Base-by-base conservation (phyloP, 2,329 filamentous ascomycete species). In the Oidium heveae region DNA sequence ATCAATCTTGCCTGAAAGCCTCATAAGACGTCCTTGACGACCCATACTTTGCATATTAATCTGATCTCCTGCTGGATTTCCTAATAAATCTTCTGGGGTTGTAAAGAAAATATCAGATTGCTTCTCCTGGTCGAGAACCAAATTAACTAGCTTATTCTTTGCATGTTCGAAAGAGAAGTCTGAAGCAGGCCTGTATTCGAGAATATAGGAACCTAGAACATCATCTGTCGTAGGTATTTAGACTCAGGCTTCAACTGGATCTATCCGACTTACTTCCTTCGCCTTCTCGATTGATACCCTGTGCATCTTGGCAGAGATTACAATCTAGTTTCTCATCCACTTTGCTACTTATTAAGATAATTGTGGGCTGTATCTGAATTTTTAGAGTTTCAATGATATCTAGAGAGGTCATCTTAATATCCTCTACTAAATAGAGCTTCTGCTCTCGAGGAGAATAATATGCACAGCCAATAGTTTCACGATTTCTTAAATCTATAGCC, bases 401-500 rank as follows among this genome's bases (percentile, higher is more conserved):
- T n/a, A 77, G 65, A n/a, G 77, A 79, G 4, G 80, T 82, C 59
- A 78, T 71, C 16, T 76, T 72, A 10, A 85, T 73, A 60, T 95
- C 88, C 63, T 89, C 80, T 63, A 93, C 79, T 46, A 94, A 72
- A 56, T 76, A 82, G 3, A 95, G 67, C 37, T 73, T 77, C 61
- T 84, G 80, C 41, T 86, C 77, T 28, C 73, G 69, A 6, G 80
- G 79, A 50, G 81, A 71, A 63, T 89, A 94, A 63, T 89, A 94
- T 49, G 85, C 82, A 65, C 87, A 95, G 0, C 89, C 89, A 18
- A 94, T 72, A 0, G 74, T 79, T 0, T 76, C 79, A 33, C 76
- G 74, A n/a, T 80, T 74, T 58, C 74, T 78, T 64, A 89, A 72
- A 56, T 93, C 80, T 24, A 94, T 70, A 0, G 86, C 84, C 78